Percentiles rank a stretch among this genome's conserved stretches.
Evolutionary conservation across 257 asterid genomes (phyloP).

Genomic region (Nicotiana tabacum): DNA sequence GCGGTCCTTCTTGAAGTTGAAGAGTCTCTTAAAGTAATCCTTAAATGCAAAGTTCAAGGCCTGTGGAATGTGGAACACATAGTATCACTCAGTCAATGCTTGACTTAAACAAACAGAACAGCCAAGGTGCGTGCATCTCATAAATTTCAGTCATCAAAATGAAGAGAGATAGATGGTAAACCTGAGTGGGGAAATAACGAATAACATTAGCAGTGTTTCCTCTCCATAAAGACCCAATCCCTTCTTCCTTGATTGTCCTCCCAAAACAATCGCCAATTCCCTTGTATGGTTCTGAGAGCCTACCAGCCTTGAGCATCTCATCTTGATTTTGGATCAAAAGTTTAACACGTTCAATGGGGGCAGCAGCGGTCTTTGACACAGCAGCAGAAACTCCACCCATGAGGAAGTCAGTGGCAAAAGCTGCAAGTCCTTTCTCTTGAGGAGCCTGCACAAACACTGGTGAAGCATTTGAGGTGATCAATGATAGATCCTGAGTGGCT

Average conservation of each 20-base stretch:
- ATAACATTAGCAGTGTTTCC: conserved; percentile 93
- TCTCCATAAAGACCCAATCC: conserved; percentile 71
- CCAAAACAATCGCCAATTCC: conserved; percentile 85
- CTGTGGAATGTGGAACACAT: conserved; percentile 33
- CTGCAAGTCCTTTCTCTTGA: conserved; percentile 60
- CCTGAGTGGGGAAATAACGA: conserved; percentile 97
- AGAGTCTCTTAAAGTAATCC: conserved; percentile 85
- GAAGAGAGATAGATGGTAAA: conserved; percentile 13
- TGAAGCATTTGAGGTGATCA: conserved; percentile 69
- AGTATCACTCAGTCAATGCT: conserved; percentile 4
- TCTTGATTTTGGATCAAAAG: conserved; percentile 93
- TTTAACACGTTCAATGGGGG: conserved; percentile 92
- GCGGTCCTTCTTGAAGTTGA: conserved; percentile 81
- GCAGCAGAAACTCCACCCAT: conserved; percentile 99
- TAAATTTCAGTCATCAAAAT: neutral
- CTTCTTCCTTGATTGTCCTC: conserved; percentile 68
- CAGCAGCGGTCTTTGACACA: conserved; percentile 90
- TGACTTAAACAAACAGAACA: neutral
- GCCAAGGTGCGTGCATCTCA: neutral
- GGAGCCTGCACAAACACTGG: conserved; percentile 92
- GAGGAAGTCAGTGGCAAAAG: conserved; percentile 79
- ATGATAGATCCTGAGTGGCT: conserved; percentile 46
- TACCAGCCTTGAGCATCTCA: conserved; percentile 79
- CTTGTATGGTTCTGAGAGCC: conserved; percentile 84
- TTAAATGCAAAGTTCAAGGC: conserved; percentile 93